Base-by-base conservation (phyloP, 2,329 filamentous ascomycete species). In the Sporothrix pseudoabietina region DNA sequence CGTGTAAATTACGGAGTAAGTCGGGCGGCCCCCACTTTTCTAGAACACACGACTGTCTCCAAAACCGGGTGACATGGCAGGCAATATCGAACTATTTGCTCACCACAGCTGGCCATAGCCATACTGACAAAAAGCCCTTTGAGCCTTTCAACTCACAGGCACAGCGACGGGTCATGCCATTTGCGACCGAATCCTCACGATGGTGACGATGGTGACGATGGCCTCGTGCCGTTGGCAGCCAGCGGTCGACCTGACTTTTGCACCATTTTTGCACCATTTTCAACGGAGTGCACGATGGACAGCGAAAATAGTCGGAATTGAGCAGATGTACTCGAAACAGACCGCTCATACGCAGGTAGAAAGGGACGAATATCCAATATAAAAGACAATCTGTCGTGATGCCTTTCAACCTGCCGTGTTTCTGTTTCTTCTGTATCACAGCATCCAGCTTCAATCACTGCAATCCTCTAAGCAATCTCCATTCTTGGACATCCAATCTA, bases 41-140 rank as follows among this genome's bases (percentile, higher is more conserved):
- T 41, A n/a, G 30, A 39, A 47, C 72, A 74, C 54, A 69, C 72
- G 54, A 74, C 72, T 10, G 52, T 41, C 55, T 26, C 19, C 4
- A 32, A 72, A 74, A 74, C 72, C 72, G 72, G 49, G 72, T 74
- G 72, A 74, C 73, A 55, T 69, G 9, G 8, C 9, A 7, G n/a
- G 22, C 10, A 26, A 12, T 26, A 74, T 74, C 70, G 73, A 72
- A 72, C 73, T 65, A 74, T 49, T 49, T 61, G 39, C 55, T 71
- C 22, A 71, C 69, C 22, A n/a, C 68, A 47, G 49, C 44, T 10
- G 19, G 4, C 52, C 32, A 57, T 16, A 35, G 39, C 14, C 22
- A 22, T 35, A 35, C 35, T 26, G 26, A 35, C 35, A 39, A 14
- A 9, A 63, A 35, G 35, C 16, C 6, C 12, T 6, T 52, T 16